Base-by-base conservation (phyloP, 2,329 filamentous ascomycete species). In the Fonsecaea multimorphosa region DNA sequence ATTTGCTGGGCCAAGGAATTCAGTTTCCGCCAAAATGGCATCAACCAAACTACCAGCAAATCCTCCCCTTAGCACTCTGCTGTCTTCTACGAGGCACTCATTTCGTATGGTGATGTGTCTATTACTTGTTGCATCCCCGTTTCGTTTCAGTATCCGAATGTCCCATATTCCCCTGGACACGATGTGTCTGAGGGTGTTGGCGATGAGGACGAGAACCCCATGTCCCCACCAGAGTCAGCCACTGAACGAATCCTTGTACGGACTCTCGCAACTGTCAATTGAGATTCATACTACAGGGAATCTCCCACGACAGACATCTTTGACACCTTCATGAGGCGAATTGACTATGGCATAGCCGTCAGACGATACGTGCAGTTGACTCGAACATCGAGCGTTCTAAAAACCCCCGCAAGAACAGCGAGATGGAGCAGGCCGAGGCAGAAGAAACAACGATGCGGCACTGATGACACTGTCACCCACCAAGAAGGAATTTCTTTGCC, bases 1-100 rank as follows among this genome's bases (percentile, higher is more conserved):
- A 61, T 61, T 61, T 61, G 58, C 22, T 22, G 40, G 22, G 29
- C 6, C 19, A 19, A 31, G 49, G 27, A 3, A 52, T n/a, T 52
- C 11, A 6, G 51, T 32, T 11, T 32, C 44, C 9, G 2, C 7
- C 44, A 49, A 49, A 24, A n/a, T 24, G 6, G n/a, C 19, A 5
- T 3, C 44, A 24, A 24, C 40, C 44, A 24, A 27, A n/a, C 44
- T 8, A 31, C 29, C 7, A 34, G 11, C 2, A n/a, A 9, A 31
- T 58, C 14, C 27, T 44, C 27, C 12, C 9, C 19, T 46, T 58
- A 34, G 8, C 38, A 44, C 38, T 19, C 16, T 19, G 8, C n/a
- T 19, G n/a, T 8, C 22, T 44, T 44, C 38, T 44, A 44, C 38
- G 16, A 19, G 38, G 38, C 7, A 44, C n/a, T 19, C 38, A 9